Percentiles rank a stretch among this genome's conserved stretches.
phyloP scores from a whole-genome alignment of 2,329 filamentous ascomycete species.

The Aureobasidium sp. region DNA sequence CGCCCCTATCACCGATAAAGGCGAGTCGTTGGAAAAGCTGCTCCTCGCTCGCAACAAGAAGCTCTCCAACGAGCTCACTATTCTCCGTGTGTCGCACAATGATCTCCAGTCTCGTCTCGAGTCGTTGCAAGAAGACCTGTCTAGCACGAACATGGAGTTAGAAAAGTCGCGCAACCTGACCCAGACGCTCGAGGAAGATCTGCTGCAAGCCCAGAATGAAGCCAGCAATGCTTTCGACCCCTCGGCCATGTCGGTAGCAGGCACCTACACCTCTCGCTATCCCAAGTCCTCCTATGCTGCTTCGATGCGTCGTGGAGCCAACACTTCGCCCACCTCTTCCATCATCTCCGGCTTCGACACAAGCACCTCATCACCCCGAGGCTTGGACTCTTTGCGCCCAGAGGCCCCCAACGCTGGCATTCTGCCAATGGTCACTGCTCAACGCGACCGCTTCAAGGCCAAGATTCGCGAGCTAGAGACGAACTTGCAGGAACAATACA shows the following conservation, averaged over 20 bases:
- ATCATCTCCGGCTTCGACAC: slow-evolving; percentile 97
- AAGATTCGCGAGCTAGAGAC: slow-evolving; percentile 85
- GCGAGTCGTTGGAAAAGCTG: slow-evolving; percentile 83
- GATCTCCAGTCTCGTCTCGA: slow-evolving; percentile 78
- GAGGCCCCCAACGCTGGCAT: slow-evolving; percentile 72
- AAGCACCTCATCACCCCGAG: slow-evolving; percentile 37
- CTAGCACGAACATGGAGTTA: slow-evolving; percentile 74
- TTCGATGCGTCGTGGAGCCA: slow-evolving; percentile 59
- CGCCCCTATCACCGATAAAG: slow-evolving; percentile 44
- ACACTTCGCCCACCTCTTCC: slow-evolving; percentile 86
- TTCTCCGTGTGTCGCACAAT: slow-evolving; percentile 87
- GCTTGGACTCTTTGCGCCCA: slow-evolving; percentile 53
- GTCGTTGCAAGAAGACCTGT: slow-evolving; percentile 75
- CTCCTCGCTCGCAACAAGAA: slow-evolving; percentile 94
- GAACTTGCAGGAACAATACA: slow-evolving; percentile 78
- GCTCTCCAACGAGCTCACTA: slow-evolving; percentile 83
- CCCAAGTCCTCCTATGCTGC: slow-evolving; percentile 54
- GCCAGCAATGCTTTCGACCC: slow-evolving; percentile 73
- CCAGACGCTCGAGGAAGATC: slow-evolving; percentile 83
- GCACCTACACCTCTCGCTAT: slow-evolving; percentile 78
- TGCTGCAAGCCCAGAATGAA: slow-evolving; percentile 80
- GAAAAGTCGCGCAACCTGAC: slow-evolving; percentile 80
- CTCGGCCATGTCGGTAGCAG: slow-evolving; percentile 84
- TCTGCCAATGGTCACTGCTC: slow-evolving; percentile 94
- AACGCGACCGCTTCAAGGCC: slow-evolving; percentile 97